These are phyloP conservation scores for Diplogelasinospora grovesii DNA, from an alignment of 495 filamentous ascomycete species.

Conservation along the genomic window DNA sequence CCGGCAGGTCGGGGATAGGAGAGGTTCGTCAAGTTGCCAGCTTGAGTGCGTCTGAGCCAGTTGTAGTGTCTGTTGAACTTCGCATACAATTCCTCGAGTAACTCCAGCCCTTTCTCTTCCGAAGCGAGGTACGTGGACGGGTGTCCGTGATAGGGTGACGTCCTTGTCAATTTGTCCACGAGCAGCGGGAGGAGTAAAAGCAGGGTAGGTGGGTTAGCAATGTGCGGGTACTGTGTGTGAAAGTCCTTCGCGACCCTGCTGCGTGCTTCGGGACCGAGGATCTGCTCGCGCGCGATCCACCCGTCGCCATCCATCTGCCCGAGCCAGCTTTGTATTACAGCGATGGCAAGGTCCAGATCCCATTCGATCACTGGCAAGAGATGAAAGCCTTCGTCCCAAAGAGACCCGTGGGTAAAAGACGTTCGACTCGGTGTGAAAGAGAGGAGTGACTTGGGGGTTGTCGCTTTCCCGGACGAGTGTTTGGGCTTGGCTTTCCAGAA, in stretches of 20 bases:
- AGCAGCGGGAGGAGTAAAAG: slow-evolving; percentile 79
- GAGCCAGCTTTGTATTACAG: slow-evolving; percentile 89
- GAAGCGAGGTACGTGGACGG: slow-evolving; percentile 9
- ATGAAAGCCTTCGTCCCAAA: slow-evolving; percentile 97
- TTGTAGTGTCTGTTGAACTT: slow-evolving; percentile 77
- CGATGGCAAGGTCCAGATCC: slow-evolving; percentile 81
- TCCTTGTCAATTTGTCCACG: slow-evolving; percentile 53
- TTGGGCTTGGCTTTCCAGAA: no score
- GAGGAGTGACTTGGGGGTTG: slow-evolving; percentile 68
- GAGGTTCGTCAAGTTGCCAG: slow-evolving; percentile 67
- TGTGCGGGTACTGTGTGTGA: slow-evolving; percentile 89
- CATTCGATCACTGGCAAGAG: slow-evolving; percentile 82
- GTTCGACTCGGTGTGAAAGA: slow-evolving; percentile 83
- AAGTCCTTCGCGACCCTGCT: slow-evolving; percentile 88
- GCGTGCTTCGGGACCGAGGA: slow-evolving; percentile 79
- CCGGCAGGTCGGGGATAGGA: slow-evolving; percentile 69
- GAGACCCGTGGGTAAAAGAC: slow-evolving; percentile 88
- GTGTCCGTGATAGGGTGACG: slow-evolving; percentile 10
- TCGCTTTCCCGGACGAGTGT: no score
- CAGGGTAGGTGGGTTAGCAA: slow-evolving; percentile 92
- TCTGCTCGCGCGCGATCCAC: slow-evolving; percentile 94
- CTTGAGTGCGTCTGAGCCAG: slow-evolving; percentile 89
- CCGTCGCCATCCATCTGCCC: slow-evolving; percentile 87
- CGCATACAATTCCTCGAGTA: slow-evolving; percentile 56
- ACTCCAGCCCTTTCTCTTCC: slow-evolving; percentile 18